Evolutionary conservation across 2,329 filamentous ascomycete genomes (phyloP).

Genomic region (Grosmannia clavigera): DNA sequence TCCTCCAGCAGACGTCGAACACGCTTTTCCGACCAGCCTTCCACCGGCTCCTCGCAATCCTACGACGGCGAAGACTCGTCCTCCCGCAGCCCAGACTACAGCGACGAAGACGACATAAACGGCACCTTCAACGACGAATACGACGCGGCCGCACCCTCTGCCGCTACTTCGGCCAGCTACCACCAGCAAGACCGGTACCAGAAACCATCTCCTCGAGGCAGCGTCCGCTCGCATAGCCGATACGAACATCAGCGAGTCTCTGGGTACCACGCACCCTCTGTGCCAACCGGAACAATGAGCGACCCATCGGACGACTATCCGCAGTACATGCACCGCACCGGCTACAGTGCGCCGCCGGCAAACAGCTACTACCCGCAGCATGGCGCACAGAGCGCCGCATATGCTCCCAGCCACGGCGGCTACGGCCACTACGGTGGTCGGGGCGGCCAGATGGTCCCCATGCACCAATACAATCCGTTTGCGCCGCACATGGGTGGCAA

Average conservation of each 20-base stretch:
- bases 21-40: conserved; percentile 11
- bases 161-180: conserved; percentile 41
- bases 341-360: conserved; percentile 18
- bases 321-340: conserved; percentile 17
- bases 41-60: conserved; percentile 14
- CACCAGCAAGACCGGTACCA: conserved; percentile 18
- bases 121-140: conserved; percentile 15
- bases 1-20: conserved; percentile 4
- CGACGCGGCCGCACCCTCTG: conserved; percentile 31
- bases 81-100: conserved; percentile 21
- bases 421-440: conserved; percentile 22
- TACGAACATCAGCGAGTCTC: conserved; percentile 21
- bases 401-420: conserved; percentile 34
- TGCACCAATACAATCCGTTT: conserved; percentile 19
- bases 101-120: conserved; percentile 12
- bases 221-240: conserved; percentile 25
- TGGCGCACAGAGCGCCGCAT: conserved; percentile 15
- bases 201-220: conserved; percentile 25
- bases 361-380: conserved; percentile 17
- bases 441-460: conserved; percentile 33
- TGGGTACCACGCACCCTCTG: conserved; percentile 16
- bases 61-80: conserved; percentile 26
- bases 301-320: conserved; percentile 49
- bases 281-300: conserved; percentile 41
- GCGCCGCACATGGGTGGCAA: not conserved